Evolutionary conservation across 2,329 filamentous ascomycete genomes (phyloP).

Genomic region (Penicillium expansum): DNA sequence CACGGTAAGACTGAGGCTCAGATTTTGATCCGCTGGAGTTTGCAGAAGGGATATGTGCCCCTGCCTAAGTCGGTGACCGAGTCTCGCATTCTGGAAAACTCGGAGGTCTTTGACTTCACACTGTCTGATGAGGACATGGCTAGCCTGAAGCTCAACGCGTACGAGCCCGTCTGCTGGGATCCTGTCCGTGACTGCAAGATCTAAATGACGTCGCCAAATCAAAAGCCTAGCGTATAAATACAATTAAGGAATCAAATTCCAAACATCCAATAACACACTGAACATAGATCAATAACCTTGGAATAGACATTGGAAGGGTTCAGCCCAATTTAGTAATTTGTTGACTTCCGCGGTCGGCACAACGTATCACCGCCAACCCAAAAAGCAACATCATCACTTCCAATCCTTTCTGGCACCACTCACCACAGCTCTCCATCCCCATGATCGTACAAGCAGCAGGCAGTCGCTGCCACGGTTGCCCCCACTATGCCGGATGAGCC

Average conservation of each 20-base stretch:
- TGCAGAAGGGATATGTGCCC: constrained; percentile 61
- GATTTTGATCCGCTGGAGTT: constrained; percentile 60
- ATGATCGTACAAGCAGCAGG: constrained; percentile 18
- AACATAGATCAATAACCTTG: background rate
- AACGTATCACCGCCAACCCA: constrained; percentile 31
- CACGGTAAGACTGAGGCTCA: constrained; percentile 58
- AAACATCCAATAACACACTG: background rate
- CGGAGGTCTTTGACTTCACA: constrained; percentile 59
- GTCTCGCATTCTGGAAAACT: constrained; percentile 60
- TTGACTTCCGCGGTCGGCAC: constrained; percentile 26
- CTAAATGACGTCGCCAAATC: constrained; percentile 8
- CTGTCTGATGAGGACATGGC: constrained; percentile 59
- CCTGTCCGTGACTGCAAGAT: constrained; percentile 40
- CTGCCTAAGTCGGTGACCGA: constrained; percentile 62
- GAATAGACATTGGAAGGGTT: background rate
- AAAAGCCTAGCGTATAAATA: background rate
- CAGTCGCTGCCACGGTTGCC: constrained; percentile 20
- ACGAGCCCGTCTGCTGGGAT: constrained; percentile 60
- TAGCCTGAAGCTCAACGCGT: constrained; percentile 52
- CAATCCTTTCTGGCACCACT: background rate
- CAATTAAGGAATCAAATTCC: background rate
- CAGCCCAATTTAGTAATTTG: constrained; percentile 21
- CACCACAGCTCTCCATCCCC: constrained; percentile 7
- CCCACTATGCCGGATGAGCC: constrained; percentile 31
- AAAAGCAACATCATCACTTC: constrained; percentile 2